Conservation (phyloP, 129 eudicot species). For the Centrapalus pauciflorus region DNA sequence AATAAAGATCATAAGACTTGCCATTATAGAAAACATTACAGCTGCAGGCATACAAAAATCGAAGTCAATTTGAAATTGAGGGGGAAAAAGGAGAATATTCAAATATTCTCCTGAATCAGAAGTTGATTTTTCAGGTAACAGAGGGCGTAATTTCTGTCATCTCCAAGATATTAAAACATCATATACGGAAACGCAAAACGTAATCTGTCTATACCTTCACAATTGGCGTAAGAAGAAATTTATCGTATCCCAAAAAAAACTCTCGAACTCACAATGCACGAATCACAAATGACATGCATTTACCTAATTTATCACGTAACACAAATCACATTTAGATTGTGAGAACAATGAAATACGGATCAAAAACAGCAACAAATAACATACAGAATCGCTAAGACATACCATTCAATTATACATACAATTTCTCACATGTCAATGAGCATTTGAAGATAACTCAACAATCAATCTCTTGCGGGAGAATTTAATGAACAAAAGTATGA, state of each 20-base stretch:
- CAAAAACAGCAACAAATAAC: background rate
- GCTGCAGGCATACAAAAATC: background rate
- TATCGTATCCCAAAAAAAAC: background rate
- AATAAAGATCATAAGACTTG: background rate
- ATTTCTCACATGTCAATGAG: background rate
- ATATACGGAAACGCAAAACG: background rate
- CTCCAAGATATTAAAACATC: background rate
- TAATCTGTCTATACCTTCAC: background rate
- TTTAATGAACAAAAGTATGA: background rate
- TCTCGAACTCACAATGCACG: background rate
- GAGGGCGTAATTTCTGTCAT: background rate
- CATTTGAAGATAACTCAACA: constrained; percentile 3
- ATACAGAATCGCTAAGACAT: constrained; percentile 1
- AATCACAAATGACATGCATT: background rate
- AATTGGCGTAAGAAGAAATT: background rate
- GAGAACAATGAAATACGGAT: constrained; percentile 1
- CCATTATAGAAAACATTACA: background rate
- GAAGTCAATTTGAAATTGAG: background rate
- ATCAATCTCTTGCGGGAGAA: background rate
- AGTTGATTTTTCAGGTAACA: background rate
- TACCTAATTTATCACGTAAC: background rate
- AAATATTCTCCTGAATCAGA: background rate
- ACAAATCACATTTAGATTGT: constrained; percentile 4
- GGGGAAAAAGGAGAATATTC: background rate
- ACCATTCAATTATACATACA: background rate